Conservation (phyloP, 192 early-diverging fungal species). For the Rhizoclosmatium globosum region DNA sequence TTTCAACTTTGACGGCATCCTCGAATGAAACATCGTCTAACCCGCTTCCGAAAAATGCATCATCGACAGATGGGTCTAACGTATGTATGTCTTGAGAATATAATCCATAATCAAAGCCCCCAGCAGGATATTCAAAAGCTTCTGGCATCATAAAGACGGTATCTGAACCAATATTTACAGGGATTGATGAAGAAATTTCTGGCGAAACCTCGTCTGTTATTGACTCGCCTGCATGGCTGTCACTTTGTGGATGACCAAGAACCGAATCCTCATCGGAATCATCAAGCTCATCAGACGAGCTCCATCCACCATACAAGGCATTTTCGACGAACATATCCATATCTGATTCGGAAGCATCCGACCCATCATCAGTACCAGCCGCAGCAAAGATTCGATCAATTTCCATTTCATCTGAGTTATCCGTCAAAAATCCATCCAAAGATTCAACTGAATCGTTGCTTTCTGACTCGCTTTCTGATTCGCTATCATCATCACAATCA, state of each 20-base stretch:
- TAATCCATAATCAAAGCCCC: not conserved
- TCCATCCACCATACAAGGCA: slow-evolving; percentile 35
- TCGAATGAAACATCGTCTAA: too few species aligned
- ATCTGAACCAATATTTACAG: too few species aligned
- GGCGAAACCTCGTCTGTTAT: not conserved
- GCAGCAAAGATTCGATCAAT: slow-evolving; percentile 29
- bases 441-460: not conserved
- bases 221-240: too few species aligned
- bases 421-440: slow-evolving; percentile 1
- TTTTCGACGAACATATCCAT: slow-evolving; percentile 30
- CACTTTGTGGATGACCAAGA: not conserved
- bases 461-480: not conserved
- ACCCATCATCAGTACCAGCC: slow-evolving; percentile 3
- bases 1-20: not conserved
- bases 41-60: not conserved
- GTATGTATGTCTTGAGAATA: slow-evolving; percentile 1
- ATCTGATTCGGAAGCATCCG: slow-evolving; percentile 28
- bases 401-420: slow-evolving; percentile 24
- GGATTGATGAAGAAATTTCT: not conserved
- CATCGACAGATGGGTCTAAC: not conserved
- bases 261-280: slow-evolving; percentile 26
- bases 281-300: slow-evolving; percentile 30
- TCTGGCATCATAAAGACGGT: too few species aligned
- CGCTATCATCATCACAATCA: not conserved
- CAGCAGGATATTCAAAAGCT: too few species aligned